Percentiles rank a stretch among this genome's conserved stretches.
Conservation (phyloP, 2,329 filamentous ascomycete species). For the Pestalotiopsis sp. region DNA sequence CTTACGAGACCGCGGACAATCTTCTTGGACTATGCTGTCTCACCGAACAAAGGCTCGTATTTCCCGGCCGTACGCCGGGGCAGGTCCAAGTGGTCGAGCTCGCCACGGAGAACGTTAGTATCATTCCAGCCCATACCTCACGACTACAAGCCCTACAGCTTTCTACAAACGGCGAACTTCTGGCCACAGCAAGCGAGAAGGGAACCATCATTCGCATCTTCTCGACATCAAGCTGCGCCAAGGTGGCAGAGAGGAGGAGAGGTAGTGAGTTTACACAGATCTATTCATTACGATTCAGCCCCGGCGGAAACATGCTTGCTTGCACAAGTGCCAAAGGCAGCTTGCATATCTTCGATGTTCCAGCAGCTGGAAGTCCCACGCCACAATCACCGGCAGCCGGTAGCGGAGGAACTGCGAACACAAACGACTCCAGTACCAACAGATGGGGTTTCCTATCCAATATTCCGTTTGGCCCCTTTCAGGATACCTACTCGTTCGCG, state of each 20-base stretch:
- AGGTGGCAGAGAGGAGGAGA: conserved; percentile 80
- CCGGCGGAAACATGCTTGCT: conserved; percentile 75
- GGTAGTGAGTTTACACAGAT: conserved; percentile 87
- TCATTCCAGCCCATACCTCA: conserved; percentile 86
- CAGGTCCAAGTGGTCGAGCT: conserved; percentile 88
- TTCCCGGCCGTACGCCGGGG: conserved; percentile 83
- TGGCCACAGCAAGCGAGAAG: conserved; percentile 88
- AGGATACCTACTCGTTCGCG: conserved; percentile 84
- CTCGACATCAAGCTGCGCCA: conserved; percentile 76
- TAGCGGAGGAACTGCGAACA: conserved; percentile 16
- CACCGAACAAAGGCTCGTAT: conserved; percentile 71
- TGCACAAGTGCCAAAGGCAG: conserved; percentile 97
- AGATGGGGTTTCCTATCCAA: conserved; percentile 87
- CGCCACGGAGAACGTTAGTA: conserved; percentile 78
- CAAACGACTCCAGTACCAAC: conserved; percentile 54
- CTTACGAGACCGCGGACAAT: conserved; percentile 87
- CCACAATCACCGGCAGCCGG: conserved; percentile 5
- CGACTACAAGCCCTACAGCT: conserved; percentile 76
- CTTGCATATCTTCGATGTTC: conserved; percentile 89
- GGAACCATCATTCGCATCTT: conserved; percentile 90
- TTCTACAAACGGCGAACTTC: conserved; percentile 74
- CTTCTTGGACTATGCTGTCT: conserved; percentile 78
- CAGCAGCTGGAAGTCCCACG: conserved; percentile 45
- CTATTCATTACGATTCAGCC: conserved; percentile 86
- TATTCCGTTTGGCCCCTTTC: conserved; percentile 85